Evolutionary conservation across 192 early-diverging fungal species (phyloP), one percentile per base, ranked within the genome.

Genomic region (Entomortierella parvispora): DNA sequence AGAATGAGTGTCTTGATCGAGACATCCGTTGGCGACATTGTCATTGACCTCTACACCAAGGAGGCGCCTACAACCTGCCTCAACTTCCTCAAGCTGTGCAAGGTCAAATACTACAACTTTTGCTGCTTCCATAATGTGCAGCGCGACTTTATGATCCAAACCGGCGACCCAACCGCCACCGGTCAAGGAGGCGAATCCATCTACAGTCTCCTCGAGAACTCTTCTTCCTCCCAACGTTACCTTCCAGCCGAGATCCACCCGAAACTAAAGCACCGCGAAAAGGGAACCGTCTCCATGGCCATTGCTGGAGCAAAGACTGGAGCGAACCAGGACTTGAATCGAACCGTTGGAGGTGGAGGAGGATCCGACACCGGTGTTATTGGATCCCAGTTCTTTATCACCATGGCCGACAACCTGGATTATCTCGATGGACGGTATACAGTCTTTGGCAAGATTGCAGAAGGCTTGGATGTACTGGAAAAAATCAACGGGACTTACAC

Each of bases 71-170:
- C 68, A 20, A 88, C 93, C 1, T 83, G 83, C 31, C 80, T 86
- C 69, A 96, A 96, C 68, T 96, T 96, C 65, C 58, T 96, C 37
- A 95, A 96, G 71, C 86, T 96, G 11, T 95, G 94, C 75, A 96
- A 98, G 68, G 82, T 88, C 55, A 96, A 96, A 65, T 90, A 90
- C 65, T 95, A 93, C 80, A 95, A 96, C 83, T 95, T 86, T 57
- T 78, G 84, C 25, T 86, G 90, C 42, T 94, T 95, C 62, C 88
- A 93, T 79, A 92, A 92, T 76, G 88, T 96, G 15, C 88, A 91
- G 66, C 87, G 91, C 64, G 85, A 91, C 60, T 95, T 95, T 62
- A 91, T 90, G 83, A 88, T 88, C 1, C 91, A 93, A 49, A 88
- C 88, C 0, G 92, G 94, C 26, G 92, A 95, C 81, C 90, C 90